phyloP scores from a whole-genome alignment of 2,329 filamentous ascomycete genomes.

The Ascomycota sp. region DNA sequence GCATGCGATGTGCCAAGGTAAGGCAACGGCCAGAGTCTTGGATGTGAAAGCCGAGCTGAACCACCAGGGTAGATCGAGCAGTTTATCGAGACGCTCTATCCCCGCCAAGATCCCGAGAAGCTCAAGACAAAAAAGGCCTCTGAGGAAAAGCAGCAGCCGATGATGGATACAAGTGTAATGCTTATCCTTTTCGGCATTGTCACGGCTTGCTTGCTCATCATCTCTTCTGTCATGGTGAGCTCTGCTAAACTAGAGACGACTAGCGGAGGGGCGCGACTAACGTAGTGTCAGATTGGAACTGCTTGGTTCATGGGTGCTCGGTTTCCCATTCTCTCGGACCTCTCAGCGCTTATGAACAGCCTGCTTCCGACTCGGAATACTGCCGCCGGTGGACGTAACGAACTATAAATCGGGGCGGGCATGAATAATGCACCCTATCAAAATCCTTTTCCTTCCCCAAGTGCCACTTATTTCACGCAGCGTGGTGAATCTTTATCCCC shows the following conservation, averaged over 20 bases:
- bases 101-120: constrained; percentile 53
- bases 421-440: too few relatives aligned
- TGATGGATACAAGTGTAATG: constrained; percentile 36
- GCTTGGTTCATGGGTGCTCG: constrained; percentile 68
- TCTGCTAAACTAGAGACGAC: too few relatives aligned
- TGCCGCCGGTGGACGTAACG: constrained; percentile 11
- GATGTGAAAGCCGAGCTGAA: neutral
- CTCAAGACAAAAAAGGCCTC: constrained; percentile 20
- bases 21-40: neutral
- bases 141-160: constrained; percentile 18
- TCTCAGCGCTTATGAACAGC: constrained; percentile 9
- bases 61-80: constrained; percentile 50
- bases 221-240: constrained; percentile 59
- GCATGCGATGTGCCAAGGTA: constrained; percentile 72
- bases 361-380: constrained; percentile 7
- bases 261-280: neutral
- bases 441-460: neutral
- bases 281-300: constrained; percentile 39
- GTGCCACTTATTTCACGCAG: too few relatives aligned
- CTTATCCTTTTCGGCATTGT: constrained; percentile 48
- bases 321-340: constrained; percentile 34
- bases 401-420: constrained; percentile 10
- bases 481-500: too few relatives aligned
- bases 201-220: constrained; percentile 44
- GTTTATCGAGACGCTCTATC: constrained; percentile 89